These are phyloP conservation scores for Penicillium antarcticum DNA, from an alignment of 495 filamentous ascomycete genomes.

Conservation along the genomic window DNA sequence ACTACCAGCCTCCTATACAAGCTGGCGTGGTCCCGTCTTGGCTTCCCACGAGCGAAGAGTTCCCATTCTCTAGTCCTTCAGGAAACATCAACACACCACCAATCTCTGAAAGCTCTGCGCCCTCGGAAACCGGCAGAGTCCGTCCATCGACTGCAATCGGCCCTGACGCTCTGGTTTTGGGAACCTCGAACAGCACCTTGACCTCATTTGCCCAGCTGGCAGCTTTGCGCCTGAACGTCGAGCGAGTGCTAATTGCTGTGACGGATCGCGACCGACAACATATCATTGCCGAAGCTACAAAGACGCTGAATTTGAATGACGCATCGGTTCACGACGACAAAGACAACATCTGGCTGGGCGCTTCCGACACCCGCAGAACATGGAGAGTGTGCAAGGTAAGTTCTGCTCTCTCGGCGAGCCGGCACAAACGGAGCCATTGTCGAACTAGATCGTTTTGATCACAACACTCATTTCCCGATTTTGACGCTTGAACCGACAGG, in stretches of 20 bases:
- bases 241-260: conserved; percentile 42
- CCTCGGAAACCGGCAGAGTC: conserved; percentile 6
- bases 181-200: conserved; percentile 50
- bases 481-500: conserved; percentile 12
- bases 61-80: conserved; percentile 1
- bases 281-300: conserved; percentile 51
- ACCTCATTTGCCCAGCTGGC: conserved; percentile 43
- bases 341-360: conserved; percentile 27
- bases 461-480: not conserved
- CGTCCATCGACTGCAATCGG: conserved; percentile 14
- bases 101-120: conserved; percentile 4
- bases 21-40: conserved; percentile 16
- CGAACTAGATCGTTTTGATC: not conserved
- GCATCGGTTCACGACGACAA: conserved; percentile 26
- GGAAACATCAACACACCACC: conserved; percentile 8
- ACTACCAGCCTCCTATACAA: conserved; percentile 29
- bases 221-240: conserved; percentile 40
- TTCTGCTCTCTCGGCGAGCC: conserved; percentile 5
- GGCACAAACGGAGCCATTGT: not conserved
- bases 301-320: conserved; percentile 37
- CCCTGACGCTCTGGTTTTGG: conserved; percentile 19
- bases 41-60: conserved; percentile 9
- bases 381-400: conserved; percentile 48
- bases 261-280: conserved; percentile 53
- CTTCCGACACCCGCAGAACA: conserved; percentile 31